Conservation (phyloP, 2,329 filamentous ascomycete species). For the Epichloe uncinata region DNA sequence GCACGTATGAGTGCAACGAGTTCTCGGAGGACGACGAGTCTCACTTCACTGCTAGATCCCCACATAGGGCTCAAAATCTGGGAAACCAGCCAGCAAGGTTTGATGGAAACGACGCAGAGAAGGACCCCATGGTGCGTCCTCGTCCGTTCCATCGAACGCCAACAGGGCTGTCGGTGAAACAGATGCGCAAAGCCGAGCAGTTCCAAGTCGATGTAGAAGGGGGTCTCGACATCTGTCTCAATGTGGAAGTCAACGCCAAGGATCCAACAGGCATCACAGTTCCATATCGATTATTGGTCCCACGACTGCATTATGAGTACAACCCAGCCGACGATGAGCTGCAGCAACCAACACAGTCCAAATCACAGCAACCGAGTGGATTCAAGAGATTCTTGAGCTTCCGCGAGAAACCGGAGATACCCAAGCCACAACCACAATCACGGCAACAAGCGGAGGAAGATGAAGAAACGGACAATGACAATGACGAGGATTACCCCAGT, state of each 20-base stretch:
- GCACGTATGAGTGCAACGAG: constrained; percentile 27
- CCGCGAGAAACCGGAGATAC: constrained; percentile 21
- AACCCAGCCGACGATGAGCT: constrained; percentile 26
- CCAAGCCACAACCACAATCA: constrained; percentile 1
- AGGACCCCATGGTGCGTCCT: constrained; percentile 9
- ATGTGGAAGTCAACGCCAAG: constrained; percentile 74
- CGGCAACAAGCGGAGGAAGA: constrained; percentile 11
- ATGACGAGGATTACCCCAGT: constrained; percentile 9
- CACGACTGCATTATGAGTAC: constrained; percentile 54
- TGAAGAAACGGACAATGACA: constrained; percentile 13
- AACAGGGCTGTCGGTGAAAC: constrained; percentile 52
- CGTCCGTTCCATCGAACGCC: constrained; percentile 53
- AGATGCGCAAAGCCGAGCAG: constrained; percentile 39
- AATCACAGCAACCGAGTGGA: constrained; percentile 20
- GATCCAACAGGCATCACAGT: constrained; percentile 81
- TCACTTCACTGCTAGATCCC: constrained; percentile 36
- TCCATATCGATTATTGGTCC: constrained; percentile 77
- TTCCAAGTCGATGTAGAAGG: constrained; percentile 63
- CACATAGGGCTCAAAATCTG: constrained; percentile 18
- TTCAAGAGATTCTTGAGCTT: constrained; percentile 34
- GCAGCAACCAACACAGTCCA: constrained; percentile 4
- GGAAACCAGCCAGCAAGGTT: constrained; percentile 12
- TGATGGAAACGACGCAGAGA: constrained; percentile 11
- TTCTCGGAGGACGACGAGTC: constrained; percentile 43
- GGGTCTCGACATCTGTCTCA: constrained; percentile 75